Evolutionary conservation across 2,329 filamentous ascomycete species (phyloP).

Genomic region (Alternaria sp.): DNA sequence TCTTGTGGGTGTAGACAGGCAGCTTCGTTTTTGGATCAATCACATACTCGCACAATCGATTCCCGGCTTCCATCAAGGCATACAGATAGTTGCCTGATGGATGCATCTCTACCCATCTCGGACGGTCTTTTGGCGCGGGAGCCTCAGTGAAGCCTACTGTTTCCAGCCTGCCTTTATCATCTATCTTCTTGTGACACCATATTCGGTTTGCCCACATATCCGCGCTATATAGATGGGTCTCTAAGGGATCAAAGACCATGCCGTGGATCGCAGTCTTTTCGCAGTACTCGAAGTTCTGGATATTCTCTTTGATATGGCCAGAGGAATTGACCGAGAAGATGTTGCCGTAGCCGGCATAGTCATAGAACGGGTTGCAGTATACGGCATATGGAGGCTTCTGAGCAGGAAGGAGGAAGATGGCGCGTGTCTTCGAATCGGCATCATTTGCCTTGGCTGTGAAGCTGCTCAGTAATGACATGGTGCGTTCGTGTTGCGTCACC

Average conservation of each 20-base stretch:
- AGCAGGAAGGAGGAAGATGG: constrained; percentile 86
- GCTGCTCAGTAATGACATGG: constrained; percentile 10
- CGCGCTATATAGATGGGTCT: constrained; percentile 80
- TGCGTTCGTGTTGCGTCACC: constrained; percentile 38
- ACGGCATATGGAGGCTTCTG: constrained; percentile 79
- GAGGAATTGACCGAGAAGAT: constrained; percentile 69
- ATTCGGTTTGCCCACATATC: constrained; percentile 81
- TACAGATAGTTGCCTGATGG: constrained; percentile 81
- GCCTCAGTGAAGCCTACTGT: constrained; percentile 78
- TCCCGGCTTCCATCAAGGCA: constrained; percentile 88
- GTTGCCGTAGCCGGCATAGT: constrained; percentile 81
- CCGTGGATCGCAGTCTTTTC: constrained; percentile 77
- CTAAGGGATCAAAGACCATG: constrained; percentile 79
- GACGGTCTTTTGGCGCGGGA: constrained; percentile 76
- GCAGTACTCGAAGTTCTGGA: constrained; percentile 78
- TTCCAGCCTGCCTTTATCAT: constrained; percentile 67
- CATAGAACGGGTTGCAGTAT: constrained; percentile 91
- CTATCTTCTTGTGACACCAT: constrained; percentile 81
- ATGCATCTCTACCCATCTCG: constrained; percentile 87
- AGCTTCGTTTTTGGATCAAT: constrained; percentile 76
- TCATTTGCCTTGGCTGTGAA: constrained; percentile 70
- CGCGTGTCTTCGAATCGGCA: constrained; percentile 79
- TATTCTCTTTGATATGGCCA: constrained; percentile 68
- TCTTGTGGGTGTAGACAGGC: constrained; percentile 79
- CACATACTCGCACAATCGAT: constrained; percentile 81